Evolutionary conservation across 495 filamentous ascomycete genomes (phyloP).

Genomic region (Bathelium albidoporum): DNA sequence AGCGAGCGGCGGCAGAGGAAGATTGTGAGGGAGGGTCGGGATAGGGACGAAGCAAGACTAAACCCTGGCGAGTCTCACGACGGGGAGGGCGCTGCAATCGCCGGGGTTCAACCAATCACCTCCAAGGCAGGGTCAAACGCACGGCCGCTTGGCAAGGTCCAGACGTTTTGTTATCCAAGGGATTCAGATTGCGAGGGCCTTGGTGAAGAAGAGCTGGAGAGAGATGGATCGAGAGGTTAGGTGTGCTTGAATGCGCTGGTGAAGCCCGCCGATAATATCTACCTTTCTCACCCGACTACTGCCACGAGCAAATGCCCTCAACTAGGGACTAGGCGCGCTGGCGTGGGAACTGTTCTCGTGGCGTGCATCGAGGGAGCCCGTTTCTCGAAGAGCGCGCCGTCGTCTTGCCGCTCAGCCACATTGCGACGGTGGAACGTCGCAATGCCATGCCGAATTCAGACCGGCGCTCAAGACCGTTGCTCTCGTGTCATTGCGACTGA

Average conservation of each 20-base stretch:
- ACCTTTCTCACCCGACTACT: not conserved
- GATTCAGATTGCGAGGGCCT: conserved; percentile 1
- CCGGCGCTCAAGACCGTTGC: not conserved
- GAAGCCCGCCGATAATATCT: conserved; percentile 1
- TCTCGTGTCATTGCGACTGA: not conserved
- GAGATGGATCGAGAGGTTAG: no score
- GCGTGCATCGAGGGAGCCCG: not conserved
- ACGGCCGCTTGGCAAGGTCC: not conserved
- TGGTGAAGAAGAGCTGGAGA: not conserved
- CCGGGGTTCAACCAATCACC: not conserved
- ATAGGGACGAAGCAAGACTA: not conserved
- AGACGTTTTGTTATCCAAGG: not conserved
- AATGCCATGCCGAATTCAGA: not conserved
- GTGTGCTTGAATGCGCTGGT: no score
- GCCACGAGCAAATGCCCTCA: not conserved
- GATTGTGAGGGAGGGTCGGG: conserved; percentile 1
- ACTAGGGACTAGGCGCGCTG: no score
- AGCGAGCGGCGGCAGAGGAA: not conserved
- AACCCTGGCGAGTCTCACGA: not conserved
- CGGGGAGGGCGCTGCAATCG: not conserved
- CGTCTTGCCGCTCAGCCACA: not conserved
- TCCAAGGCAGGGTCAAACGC: not conserved
- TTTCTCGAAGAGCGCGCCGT: not conserved
- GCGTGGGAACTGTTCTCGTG: not conserved
- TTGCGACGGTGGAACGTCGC: not conserved